Evolutionary conservation across 2,329 filamentous ascomycete genomes (phyloP), one percentile per base, ranked within the genome.

Genomic region (Chlorencoelia australis): DNA sequence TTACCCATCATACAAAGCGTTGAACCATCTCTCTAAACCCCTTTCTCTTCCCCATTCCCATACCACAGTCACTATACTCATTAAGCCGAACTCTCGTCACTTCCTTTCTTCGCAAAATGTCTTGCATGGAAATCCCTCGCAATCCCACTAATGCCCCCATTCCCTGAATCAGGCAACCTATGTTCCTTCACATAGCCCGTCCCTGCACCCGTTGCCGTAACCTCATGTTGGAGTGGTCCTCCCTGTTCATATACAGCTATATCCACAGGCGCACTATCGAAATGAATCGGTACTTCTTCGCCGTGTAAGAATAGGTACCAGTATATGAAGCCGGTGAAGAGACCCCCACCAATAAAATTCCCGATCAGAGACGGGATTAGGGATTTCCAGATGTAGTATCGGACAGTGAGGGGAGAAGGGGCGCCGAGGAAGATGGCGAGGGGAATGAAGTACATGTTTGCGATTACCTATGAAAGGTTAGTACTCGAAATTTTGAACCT

Each of bases 301-400:
- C 57, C 50, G 13, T 39, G 10, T 3, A 64, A 50, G 46, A 64
- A 64, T 33, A 68, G 50, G 37, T 68, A 68, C 65, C 64, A 69
- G 46, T 66, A 68, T 11, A 64, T 64, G 0, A 56, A 61, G 4
- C 64, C 69, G n/a, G 64, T 64, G 44, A 75, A 73, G 2, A 72
- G 27, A 0, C 57, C 60, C 2, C 71, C 71, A 0, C 71, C 71
- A 3, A 75, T 47, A 11, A 70, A 64, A 42, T 75, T 75, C 0
- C 71, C 71, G 2, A 74, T 44, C 3, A 65, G 42, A 0, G 67
- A 61, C 0, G 71, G 72, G 21, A 75, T 66, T 43, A 73, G 64
- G 1, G 63, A 66, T 48, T 75, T 73, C 68, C 68, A 75, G 42
- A 75, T 68, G 39, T 74, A 75, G 26, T 71, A 56, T 0, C 63